Conservation (phyloP, 352 stramenopile genomes). For the Phytophthora syringae region DNA sequence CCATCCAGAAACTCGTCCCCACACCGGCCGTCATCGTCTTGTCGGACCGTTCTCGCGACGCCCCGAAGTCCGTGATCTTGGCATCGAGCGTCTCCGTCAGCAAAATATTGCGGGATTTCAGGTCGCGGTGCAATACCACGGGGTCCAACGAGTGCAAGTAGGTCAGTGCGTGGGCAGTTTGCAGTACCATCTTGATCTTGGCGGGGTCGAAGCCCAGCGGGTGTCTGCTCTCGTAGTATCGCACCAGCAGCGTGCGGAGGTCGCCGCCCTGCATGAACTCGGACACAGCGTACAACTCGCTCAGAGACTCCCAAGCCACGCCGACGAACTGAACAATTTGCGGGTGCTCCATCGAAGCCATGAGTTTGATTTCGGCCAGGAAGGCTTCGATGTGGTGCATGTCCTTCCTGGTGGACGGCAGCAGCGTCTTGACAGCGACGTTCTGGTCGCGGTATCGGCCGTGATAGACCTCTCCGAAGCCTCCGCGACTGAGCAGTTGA, state of each 20-base stretch:
- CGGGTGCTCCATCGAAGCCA: conserved; percentile 46
- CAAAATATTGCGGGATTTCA: conserved; percentile 69
- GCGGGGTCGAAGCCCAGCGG: conserved; percentile 18
- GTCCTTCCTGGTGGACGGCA: conserved; percentile 42
- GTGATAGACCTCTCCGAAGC: conserved; percentile 40
- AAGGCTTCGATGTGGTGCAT: conserved; percentile 40
- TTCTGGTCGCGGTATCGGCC: conserved; percentile 40
- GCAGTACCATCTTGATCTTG: conserved; percentile 35
- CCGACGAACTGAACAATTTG: conserved; percentile 55
- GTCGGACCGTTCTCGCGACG: conserved; percentile 22
- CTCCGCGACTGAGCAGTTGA: conserved; percentile 32
- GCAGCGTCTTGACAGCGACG: too few species aligned
- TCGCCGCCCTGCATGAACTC: conserved; percentile 57
- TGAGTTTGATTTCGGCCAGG: conserved; percentile 44
- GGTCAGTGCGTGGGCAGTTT: conserved; percentile 33
- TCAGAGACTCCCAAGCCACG: conserved; percentile 50
- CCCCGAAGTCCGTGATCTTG: conserved; percentile 57
- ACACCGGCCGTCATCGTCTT: conserved; percentile 25
- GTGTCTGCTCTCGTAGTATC: conserved; percentile 11
- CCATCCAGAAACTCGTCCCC: conserved; percentile 33
- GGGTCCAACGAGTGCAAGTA: conserved; percentile 32
- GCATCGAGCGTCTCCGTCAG: conserved; percentile 38
- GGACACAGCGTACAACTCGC: conserved; percentile 41
- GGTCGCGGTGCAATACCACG: conserved; percentile 48
- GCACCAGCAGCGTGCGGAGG: conserved; percentile 36